Percentiles rank a stretch among this genome's conserved stretches.
Conservation (phyloP, 208 protist species). For the Leptomonas pyrrhocoris region DNA sequence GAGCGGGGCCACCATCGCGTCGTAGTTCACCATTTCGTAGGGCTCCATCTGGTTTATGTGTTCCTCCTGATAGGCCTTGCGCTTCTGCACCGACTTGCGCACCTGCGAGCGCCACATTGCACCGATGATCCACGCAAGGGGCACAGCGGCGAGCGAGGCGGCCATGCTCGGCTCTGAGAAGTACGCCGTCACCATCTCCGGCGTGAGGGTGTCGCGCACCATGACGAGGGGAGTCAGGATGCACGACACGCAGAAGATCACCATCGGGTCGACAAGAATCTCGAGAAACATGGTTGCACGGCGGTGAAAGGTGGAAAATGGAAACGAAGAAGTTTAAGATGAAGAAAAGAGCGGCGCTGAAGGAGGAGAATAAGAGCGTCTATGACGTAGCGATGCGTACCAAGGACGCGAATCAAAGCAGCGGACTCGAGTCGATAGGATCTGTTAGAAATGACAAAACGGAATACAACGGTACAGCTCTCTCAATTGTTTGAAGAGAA, state of each 20-base stretch:
- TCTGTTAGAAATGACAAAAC: background rate
- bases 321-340: no score
- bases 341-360: no score
- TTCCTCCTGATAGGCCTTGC: conserved; percentile 24
- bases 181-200: conserved; percentile 43
- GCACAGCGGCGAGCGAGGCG: conserved; percentile 29
- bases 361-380: conserved; percentile 1
- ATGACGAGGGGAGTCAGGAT: conserved; percentile 48
- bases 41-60: conserved; percentile 7
- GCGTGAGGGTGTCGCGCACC: conserved; percentile 34
- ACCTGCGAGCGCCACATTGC: conserved; percentile 28
- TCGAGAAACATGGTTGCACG: conserved; percentile 39
- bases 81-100: conserved; percentile 16
- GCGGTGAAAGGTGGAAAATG: background rate
- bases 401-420: background rate
- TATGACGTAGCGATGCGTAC: background rate
- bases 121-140: conserved; percentile 42
- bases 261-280: conserved; percentile 62
- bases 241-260: conserved; percentile 65
- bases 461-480: background rate
- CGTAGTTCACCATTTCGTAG: conserved; percentile 28
- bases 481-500: background rate
- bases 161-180: conserved; percentile 63
- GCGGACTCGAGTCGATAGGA: background rate
- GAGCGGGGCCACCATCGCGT: conserved; percentile 37